Evolutionary conservation across 768 basidiomycete genomes (phyloP).

Genomic region (Tephrocybe rancida): DNA sequence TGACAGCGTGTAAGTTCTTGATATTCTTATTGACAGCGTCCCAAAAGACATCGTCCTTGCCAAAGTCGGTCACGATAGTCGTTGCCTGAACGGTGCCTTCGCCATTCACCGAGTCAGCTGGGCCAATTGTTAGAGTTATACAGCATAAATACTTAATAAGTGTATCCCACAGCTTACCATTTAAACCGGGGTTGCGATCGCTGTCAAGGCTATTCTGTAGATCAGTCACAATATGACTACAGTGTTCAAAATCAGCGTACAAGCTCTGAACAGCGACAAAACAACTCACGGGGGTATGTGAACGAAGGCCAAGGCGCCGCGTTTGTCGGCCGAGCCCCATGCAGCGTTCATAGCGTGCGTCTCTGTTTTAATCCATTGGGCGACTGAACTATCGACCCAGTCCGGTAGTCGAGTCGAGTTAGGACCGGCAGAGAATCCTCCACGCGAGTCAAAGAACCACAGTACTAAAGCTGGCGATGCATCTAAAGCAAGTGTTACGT

Average conservation of each 20-base stretch:
- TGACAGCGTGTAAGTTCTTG: slow-evolving; percentile 65
- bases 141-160: too few relatives aligned
- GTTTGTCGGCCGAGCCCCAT: slow-evolving; percentile 56
- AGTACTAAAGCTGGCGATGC: slow-evolving; percentile 54
- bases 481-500: slow-evolving; percentile 31
- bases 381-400: slow-evolving; percentile 70
- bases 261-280: not conserved
- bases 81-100: slow-evolving; percentile 65
- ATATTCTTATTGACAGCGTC: slow-evolving; percentile 56
- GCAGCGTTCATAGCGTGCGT: slow-evolving; percentile 51
- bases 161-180: not conserved
- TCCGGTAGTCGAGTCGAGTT: slow-evolving; percentile 53
- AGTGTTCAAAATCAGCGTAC: not conserved
- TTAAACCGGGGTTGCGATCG: not conserved
- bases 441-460: slow-evolving; percentile 84
- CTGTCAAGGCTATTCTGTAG: not conserved
- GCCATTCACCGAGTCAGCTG: slow-evolving; percentile 53
- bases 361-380: slow-evolving; percentile 60
- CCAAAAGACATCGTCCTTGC: slow-evolving; percentile 66
- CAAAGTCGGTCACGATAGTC: slow-evolving; percentile 31
- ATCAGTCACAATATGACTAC: not conserved
- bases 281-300: slow-evolving; percentile 71
- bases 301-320: slow-evolving; percentile 69
- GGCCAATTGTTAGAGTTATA: slow-evolving; percentile 17
- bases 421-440: slow-evolving; percentile 50